Base-by-base conservation (phyloP, 108 stramenopile species). In the Halocafeteria seosinensis region DNA sequence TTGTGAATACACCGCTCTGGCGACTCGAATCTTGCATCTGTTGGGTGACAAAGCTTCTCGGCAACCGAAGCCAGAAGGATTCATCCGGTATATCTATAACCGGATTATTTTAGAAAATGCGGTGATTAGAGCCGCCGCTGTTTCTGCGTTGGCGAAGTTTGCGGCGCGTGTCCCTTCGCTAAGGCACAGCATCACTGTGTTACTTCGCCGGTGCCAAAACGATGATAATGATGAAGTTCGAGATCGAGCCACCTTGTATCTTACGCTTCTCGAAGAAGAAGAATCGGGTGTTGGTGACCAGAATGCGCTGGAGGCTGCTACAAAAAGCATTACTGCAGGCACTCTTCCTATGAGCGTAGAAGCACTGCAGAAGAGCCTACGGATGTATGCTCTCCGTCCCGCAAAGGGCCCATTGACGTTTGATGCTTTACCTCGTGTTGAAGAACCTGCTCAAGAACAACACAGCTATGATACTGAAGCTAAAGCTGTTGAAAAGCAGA, bases 21-120 rank as follows among this genome's bases (percentile, higher is more conserved):
- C 78, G 1, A 85, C 86, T 0, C 80, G 84, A 55, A 88, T 92
- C 57, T 66, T 92, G 50, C 86, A 90, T 68, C 75, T 92, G 42
- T 55, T 95, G 30, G 94, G 91, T 25, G 80, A 83, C 63, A 47
- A 87, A 55, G 94, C 90, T 36, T 91, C 89, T 12, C 67, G 65
- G 17, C 87, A 89, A 0, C 62, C 76, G 3, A 76, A 84, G 11
- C 90, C 94, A 0, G 87, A 88, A 0, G 72, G 87, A n/a, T 91
- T 89, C 85, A 91, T 95, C 67, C 86, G 94, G 29, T 92, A 90
- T 71, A 84, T 95, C 58, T 95, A 92, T 85, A 95, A 95, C 80
- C 85, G 93, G 36, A 84, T 94, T 53, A 91, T 94, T 62, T 67
- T 94, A 42, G 93, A 91, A 71, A 90, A 89, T 62, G 84, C 89